Percentiles rank a stretch among this genome's conserved stretches.
Evolutionary conservation across 2,329 filamentous ascomycete genomes (phyloP).

Genomic region (Claviceps digitariae): DNA sequence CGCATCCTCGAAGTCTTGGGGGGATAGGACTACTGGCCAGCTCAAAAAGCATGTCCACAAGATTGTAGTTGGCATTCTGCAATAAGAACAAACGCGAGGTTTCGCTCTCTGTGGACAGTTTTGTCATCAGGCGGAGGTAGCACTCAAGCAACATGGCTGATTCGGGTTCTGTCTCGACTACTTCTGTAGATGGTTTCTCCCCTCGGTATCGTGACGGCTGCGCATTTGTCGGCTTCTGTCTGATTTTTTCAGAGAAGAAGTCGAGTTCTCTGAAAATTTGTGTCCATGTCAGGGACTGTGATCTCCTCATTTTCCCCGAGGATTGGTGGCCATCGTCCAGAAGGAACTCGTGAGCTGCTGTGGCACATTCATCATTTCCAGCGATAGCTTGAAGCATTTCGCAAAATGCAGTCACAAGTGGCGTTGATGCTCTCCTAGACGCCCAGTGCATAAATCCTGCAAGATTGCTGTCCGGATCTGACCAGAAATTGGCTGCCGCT

Average conservation of each 20-base stretch:
- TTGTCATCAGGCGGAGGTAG: conserved; percentile 77
- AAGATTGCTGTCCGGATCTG: conserved; percentile 80
- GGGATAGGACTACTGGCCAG: conserved; percentile 67
- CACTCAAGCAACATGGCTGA: conserved; percentile 94
- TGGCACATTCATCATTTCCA: conserved; percentile 67
- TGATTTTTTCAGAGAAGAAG: conserved; percentile 68
- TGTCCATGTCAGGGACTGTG: conserved; percentile 77
- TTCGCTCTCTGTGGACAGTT: conserved; percentile 63
- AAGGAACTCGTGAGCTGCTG: conserved; percentile 75
- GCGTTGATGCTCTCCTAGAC: conserved; percentile 87
- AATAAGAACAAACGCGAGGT: conserved; percentile 62
- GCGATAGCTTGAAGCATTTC: conserved; percentile 89
- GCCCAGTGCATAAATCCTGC: conserved; percentile 95
- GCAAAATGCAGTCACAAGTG: conserved; percentile 91
- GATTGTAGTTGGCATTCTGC: conserved; percentile 46
- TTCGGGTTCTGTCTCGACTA: conserved; percentile 75
- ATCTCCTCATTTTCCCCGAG: conserved; percentile 66
- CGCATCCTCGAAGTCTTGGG: conserved; percentile 65
- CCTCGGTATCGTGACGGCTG: conserved; percentile 33
- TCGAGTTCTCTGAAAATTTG: conserved; percentile 87
- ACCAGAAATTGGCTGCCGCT: conserved; percentile 81
- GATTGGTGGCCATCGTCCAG: conserved; percentile 68
- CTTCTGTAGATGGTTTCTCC: conserved; percentile 48
- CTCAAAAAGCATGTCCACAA: conserved; percentile 63
- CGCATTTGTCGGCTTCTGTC: conserved; percentile 48